Percentiles rank a stretch among this genome's conserved stretches.
These are phyloP conservation scores for Bimuria novae-zelandiae DNA, from an alignment of 2,329 filamentous ascomycete species.

Conservation along the genomic window DNA sequence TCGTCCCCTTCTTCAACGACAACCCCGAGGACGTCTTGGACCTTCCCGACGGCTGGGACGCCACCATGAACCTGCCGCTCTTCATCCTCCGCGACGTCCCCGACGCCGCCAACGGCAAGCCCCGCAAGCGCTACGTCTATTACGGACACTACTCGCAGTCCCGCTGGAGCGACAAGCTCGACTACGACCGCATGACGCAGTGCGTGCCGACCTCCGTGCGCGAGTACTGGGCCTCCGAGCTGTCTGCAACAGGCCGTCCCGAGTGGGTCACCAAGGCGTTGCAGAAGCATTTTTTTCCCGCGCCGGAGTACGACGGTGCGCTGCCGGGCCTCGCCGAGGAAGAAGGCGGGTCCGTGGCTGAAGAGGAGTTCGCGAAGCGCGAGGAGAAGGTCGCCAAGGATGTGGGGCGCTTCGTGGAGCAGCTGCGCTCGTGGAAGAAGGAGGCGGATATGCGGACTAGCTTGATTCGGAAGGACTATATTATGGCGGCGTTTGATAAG, in stretches of 20 bases:
- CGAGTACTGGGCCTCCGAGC: conserved; percentile 46
- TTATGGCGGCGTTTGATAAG: conserved; percentile 47
- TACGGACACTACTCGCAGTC: conserved; percentile 53
- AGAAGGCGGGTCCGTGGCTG: conserved; percentile 16
- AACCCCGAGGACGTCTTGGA: conserved; percentile 25
- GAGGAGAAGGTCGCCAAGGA: conserved; percentile 21
- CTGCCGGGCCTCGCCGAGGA: conserved; percentile 22
- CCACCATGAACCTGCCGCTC: conserved; percentile 48
- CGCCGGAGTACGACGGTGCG: conserved; percentile 47
- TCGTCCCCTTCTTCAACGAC: conserved; percentile 53
- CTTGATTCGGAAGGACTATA: conserved; percentile 42
- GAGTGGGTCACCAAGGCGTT: conserved; percentile 50
- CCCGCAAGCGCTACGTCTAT: conserved; percentile 45
- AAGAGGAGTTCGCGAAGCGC: conserved; percentile 25
- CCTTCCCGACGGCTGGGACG: conserved; percentile 23
- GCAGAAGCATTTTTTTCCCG: conserved; percentile 50
- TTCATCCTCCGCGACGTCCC: conserved; percentile 39
- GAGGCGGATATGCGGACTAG: conserved; percentile 42
- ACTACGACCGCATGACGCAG: conserved; percentile 47
- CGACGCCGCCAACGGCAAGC: conserved; percentile 6
- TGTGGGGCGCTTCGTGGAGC: conserved; percentile 37
- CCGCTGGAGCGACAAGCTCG: conserved; percentile 51
- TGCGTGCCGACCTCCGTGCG: conserved; percentile 46
- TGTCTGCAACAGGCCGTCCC: conserved; percentile 42
- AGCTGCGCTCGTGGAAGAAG: conserved; percentile 49